A percentile compares a stretch with the other conserved stretches of the same genome.
phyloP scores from a whole-genome alignment of 306 rosid genomes.

The Begonia loranthoides region DNA sequence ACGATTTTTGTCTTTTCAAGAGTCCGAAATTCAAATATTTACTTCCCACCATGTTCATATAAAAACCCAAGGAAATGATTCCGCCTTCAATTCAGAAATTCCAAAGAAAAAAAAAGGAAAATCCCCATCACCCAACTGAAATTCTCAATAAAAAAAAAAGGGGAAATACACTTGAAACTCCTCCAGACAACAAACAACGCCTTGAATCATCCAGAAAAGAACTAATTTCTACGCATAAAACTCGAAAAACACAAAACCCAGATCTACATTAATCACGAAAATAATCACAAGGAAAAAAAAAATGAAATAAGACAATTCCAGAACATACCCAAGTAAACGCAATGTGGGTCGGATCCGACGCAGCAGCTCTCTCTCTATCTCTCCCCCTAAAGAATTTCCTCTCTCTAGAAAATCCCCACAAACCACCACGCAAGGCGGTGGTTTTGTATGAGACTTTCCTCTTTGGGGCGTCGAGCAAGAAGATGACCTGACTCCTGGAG shows the following conservation, averaged over 20 bases:
- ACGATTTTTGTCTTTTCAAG: no score
- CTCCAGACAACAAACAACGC: not conserved
- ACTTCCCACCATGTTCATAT: no score
- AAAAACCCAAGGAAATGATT: no score
- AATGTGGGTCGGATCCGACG: slow-evolving; percentile 23
- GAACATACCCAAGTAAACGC: slow-evolving; percentile 9
- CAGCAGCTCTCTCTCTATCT: not conserved
- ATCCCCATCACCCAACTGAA: not conserved
- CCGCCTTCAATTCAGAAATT: not conserved
- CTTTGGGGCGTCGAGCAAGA: not conserved
- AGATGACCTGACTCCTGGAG: not conserved
- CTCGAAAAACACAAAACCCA: slow-evolving; percentile 6
- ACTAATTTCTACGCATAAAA: not conserved
- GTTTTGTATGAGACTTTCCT: not conserved
- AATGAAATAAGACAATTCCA: not conserved
- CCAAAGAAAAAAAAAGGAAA: not conserved
- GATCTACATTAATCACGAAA: slow-evolving; percentile 20
- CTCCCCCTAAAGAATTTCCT: not conserved
- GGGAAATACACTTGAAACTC: not conserved
- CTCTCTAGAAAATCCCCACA: not conserved
- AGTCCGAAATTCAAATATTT: no score
- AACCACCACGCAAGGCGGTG: not conserved
- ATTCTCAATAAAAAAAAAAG: no score
- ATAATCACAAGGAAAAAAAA: not conserved
- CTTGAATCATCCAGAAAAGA: not conserved